Percentiles rank a stretch among this genome's conserved stretches.
phyloP scores from a whole-genome alignment of 768 basidiomycete species.

The Nidularia pulvinata region DNA sequence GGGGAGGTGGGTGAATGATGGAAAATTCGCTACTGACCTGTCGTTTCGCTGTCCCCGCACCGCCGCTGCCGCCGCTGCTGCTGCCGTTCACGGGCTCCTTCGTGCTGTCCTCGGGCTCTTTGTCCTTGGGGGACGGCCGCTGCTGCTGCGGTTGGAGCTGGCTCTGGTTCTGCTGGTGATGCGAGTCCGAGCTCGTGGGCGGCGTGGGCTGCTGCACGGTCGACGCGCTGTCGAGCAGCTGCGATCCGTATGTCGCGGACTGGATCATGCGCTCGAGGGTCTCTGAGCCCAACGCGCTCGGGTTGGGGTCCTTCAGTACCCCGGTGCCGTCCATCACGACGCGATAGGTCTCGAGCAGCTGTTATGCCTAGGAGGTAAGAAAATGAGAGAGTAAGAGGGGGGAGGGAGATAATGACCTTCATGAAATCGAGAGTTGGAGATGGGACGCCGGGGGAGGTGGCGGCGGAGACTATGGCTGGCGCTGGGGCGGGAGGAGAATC shows the following conservation, averaged over 20 bases:
- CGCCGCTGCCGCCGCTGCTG: not conserved
- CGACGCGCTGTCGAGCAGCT: constrained; percentile 34
- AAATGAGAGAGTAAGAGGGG: not conserved
- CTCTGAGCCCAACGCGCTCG: constrained; percentile 10
- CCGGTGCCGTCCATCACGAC: constrained; percentile 25
- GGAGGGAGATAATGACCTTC: constrained; percentile 14
- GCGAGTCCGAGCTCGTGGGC: not conserved
- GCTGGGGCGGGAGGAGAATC: constrained; percentile 1
- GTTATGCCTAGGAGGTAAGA: not conserved
- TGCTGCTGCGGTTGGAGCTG: too few species aligned
- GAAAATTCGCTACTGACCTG: constrained; percentile 4
- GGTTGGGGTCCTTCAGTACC: constrained; percentile 3
- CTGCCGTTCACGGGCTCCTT: constrained; percentile 4
- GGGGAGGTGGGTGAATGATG: not conserved
- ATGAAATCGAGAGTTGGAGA: constrained; percentile 19
- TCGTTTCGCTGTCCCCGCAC: constrained; percentile 4
- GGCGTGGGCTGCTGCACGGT: constrained; percentile 8
- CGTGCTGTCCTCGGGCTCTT: constrained; percentile 3
- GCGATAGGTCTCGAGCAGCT: constrained; percentile 23
- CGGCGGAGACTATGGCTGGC: constrained; percentile 1
- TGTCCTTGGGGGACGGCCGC: constrained; percentile 5
- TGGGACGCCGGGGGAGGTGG: constrained; percentile 6
- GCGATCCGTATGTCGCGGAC: constrained; percentile 37
- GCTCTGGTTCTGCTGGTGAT: too few species aligned
- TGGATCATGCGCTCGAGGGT: constrained; percentile 40